These are phyloP conservation scores for Globisporangium emineosum DNA, from an alignment of 352 stramenopile species.

Conservation along the genomic window DNA sequence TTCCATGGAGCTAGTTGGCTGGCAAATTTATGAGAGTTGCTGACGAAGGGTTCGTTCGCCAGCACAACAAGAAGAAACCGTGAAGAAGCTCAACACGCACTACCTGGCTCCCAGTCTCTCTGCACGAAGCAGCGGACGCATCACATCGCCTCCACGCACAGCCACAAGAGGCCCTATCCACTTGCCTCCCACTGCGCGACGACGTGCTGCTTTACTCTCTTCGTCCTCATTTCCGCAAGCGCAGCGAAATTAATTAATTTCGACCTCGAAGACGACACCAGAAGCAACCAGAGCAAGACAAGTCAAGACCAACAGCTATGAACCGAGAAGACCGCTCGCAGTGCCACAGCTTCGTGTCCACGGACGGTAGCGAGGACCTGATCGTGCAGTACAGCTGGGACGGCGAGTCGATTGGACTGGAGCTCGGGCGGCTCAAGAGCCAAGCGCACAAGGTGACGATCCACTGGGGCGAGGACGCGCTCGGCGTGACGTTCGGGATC, in stretches of 20 bases:
- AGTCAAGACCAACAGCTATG: background rate
- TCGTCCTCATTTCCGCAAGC: background rate
- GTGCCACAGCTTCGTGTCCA: slow-evolving; percentile 40
- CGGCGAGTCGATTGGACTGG: slow-evolving; percentile 48
- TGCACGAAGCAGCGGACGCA: background rate
- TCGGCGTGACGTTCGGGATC: slow-evolving; percentile 74
- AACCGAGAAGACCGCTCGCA: slow-evolving; percentile 20
- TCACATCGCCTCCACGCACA: background rate
- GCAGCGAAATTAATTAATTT: background rate
- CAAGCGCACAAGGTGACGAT: slow-evolving; percentile 23
- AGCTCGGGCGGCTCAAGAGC: slow-evolving; percentile 49
- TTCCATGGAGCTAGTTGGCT: background rate
- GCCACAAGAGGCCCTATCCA: background rate
- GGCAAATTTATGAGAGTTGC: no score
- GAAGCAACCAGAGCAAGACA: background rate
- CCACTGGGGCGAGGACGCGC: slow-evolving; percentile 37
- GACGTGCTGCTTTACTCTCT: background rate
- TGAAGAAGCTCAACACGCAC: background rate
- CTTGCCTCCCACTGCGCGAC: background rate
- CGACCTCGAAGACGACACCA: background rate
- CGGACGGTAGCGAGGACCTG: slow-evolving; percentile 44
- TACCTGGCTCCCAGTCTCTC: no score
- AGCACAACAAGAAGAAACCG: background rate
- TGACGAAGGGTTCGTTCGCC: background rate
- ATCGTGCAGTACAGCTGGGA: slow-evolving; percentile 59